A percentile compares a stretch with the other conserved stretches of the same genome.
These are phyloP conservation scores for Oxytropis ochrocephala DNA, from an alignment of 306 rosid genomes.

Conservation along the genomic window DNA sequence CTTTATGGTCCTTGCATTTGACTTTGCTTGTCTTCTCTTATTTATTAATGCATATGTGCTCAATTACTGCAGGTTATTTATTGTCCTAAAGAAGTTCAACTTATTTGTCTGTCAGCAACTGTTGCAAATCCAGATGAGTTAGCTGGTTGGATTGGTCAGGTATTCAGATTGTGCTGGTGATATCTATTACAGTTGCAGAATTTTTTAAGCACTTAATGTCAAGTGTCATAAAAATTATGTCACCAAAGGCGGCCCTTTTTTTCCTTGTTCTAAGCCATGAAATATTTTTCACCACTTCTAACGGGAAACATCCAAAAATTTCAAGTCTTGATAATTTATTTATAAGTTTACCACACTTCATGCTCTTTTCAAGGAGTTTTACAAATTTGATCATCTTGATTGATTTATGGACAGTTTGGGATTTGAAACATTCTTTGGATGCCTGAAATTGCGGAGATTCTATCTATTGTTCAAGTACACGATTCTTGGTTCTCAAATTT, in stretches of 20 bases:
- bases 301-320: not conserved
- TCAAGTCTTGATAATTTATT: not conserved
- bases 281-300: not conserved
- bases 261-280: not conserved
- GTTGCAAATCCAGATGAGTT: conserved; percentile 95
- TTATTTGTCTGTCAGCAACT: conserved; percentile 80
- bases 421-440: conserved; percentile 4
- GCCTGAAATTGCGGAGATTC: conserved; percentile 5
- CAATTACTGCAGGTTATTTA: conserved; percentile 64
- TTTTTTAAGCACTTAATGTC: not conserved
- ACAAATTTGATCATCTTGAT: conserved; percentile 11
- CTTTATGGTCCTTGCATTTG: conserved; percentile 3
- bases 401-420: conserved; percentile 8
- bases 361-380: conserved; percentile 7
- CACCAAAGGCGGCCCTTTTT: not conserved
- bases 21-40: conserved; percentile 8
- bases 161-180: conserved; percentile 25
- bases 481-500: not conserved
- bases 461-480: not conserved
- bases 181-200: conserved; percentile 2
- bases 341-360: not conserved
- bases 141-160: conserved; percentile 99
- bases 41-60: not conserved
- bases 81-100: conserved; percentile 83
- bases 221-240: conserved; percentile 1